A percentile compares a stretch with the other conserved stretches of the same genome.
Conservation (phyloP, 345 rosid genomes). For the Reutealis trisperma region DNA sequence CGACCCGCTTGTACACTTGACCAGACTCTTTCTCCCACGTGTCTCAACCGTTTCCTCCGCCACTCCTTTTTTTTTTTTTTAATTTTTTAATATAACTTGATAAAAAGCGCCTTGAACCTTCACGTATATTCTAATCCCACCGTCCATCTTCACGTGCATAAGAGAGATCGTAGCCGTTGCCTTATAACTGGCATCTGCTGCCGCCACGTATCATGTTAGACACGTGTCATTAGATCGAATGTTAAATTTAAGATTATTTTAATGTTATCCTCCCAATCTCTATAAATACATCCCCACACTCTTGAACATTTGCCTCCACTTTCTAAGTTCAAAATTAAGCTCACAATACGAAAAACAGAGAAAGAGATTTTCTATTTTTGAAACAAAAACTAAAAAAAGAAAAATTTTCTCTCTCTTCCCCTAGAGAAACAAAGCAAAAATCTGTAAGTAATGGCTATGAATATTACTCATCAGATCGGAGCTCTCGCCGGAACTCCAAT, state of each 20-base stretch:
- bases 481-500: slow-evolving; percentile 60
- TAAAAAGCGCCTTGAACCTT: slow-evolving; percentile 33
- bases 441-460: slow-evolving; percentile 56
- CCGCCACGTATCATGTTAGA: slow-evolving; percentile 1
- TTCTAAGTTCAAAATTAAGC: background rate
- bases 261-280: slow-evolving; percentile 35
- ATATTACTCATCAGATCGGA: slow-evolving; percentile 66
- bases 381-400: background rate
- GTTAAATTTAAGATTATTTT: slow-evolving; percentile 7
- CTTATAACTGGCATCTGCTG: slow-evolving; percentile 19
- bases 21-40: background rate
- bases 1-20: background rate
- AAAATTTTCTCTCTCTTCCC: slow-evolving; percentile 4
- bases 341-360: background rate
- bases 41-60: background rate
- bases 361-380: background rate
- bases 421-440: slow-evolving; percentile 1
- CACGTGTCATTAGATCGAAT: slow-evolving; percentile 37
- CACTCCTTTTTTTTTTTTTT: background rate
- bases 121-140: slow-evolving; percentile 41
- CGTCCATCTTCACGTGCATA: slow-evolving; percentile 45
- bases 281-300: slow-evolving; percentile 25
- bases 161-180: slow-evolving; percentile 50
- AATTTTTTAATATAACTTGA: background rate
- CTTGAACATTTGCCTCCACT: background rate